Percentiles rank a stretch among this genome's conserved stretches.
phyloP scores from a whole-genome alignment of 345 rosid species.

The Lepidium africanum region DNA sequence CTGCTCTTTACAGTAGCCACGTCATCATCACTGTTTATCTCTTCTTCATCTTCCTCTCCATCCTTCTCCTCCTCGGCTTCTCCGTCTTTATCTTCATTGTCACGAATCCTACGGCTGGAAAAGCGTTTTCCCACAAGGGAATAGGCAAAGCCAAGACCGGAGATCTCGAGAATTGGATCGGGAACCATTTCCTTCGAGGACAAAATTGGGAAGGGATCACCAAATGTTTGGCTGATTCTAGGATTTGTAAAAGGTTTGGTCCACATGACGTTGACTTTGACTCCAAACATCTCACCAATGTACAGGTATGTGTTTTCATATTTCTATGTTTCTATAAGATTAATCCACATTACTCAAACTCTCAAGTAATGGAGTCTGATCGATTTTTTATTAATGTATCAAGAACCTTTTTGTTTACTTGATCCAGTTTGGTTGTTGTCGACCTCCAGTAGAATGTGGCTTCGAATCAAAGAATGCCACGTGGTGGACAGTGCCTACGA shows the following conservation, averaged over 20 bases:
- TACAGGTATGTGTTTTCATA: conserved; percentile 18
- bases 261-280: conserved; percentile 18
- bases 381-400: neutral
- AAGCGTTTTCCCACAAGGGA: conserved; percentile 25
- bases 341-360: neutral
- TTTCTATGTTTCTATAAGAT: neutral
- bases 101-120: conserved; percentile 24
- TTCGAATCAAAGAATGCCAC: conserved; percentile 38
- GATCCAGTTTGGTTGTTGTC: conserved; percentile 59
- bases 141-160: conserved; percentile 14
- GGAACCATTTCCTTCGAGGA: conserved; percentile 18
- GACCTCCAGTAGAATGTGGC: conserved; percentile 50
- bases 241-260: conserved; percentile 19
- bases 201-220: conserved; percentile 31
- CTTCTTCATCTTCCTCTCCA: conserved; percentile 22
- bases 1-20: conserved; percentile 24
- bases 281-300: conserved; percentile 21
- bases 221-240: conserved; percentile 25
- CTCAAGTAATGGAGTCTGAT: too few species aligned
- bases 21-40: conserved; percentile 25
- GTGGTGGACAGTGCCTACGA: conserved; percentile 27
- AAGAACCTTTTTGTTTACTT: neutral
- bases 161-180: conserved; percentile 16
- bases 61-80: conserved; percentile 17
- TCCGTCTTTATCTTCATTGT: conserved; percentile 26